Base-by-base conservation (phyloP, 179 eudicot species). In the Beta lomatogona region DNA sequence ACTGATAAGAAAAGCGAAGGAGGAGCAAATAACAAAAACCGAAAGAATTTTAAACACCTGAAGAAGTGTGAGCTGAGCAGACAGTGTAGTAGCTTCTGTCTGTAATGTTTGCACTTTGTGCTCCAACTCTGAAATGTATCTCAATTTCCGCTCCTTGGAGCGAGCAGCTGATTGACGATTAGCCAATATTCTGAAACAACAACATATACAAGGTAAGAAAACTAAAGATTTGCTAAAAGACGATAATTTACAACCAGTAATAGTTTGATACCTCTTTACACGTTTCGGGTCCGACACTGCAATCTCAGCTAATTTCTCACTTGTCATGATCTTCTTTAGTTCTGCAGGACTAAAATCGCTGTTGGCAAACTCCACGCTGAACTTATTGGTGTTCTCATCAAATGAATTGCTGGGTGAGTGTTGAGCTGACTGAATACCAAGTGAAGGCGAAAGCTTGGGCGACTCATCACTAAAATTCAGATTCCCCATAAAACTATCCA, bases 141-240 rank as follows among this genome's bases (percentile, higher is more conserved):
- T 82, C 73, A 82, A 8, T 66, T 87, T 89, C 22, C 91, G 53
- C 73, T 89, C 92, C 81, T 89, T 86, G 18, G 90, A 89, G 57
- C 87, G 88, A 28, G 92, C 90, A 83, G 90, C 89, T 9, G 92
- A 89, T 48, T 86, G 88, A 9, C 92, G 92, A 80, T 90, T 90
- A 55, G 91, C 92, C 80, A 90, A 76, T 68, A 90, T 90, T 86
- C 91, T 90, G 83, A 60, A 77, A 57, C 48, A 75, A 58, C 36
- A 66, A 15, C 45, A 44, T 0, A 44, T 6, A 63, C 11, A 63
- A 72, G 22, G n/a, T 58, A 71, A 81, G 76, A 54, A 25, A 58
- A 54, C 55, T 55, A 19, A 50, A 50, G 2, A 70, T 41, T 16
- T n/a, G 28, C 46, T 16, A 79, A 14, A 18, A 59, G 19, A 21